Base-by-base conservation (phyloP, 140 eudicot species). In the Bidens hawaiensis region DNA sequence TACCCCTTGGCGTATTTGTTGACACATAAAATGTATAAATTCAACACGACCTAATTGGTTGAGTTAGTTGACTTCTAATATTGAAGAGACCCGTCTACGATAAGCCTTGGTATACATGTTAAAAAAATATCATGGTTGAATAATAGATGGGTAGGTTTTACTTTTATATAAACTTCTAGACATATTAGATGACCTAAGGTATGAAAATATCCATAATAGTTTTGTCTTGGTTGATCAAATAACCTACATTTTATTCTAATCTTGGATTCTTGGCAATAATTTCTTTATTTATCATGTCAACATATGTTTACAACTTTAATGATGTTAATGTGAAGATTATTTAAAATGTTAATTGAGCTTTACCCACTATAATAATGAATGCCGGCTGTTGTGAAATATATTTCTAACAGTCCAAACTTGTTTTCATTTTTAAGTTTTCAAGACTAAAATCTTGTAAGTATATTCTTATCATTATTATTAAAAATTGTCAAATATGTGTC, bases 351-450 rank as follows among this genome's bases (percentile, higher is more conserved):
- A 47, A 59, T 47, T 63, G 59, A 62, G 65, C 15, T 34, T 45
- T 21, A 34, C 60, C 17, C 13, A 72, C 54, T 73, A 33, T 33
- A 46, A 73, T 56, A 65, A 64, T 45, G 18, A 64, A 45, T 5
- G 78, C 73, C 78, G 78, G 68, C 73, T 42, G 6, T 24, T 62
- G 34, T 46, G 31, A 63, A 70, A 62, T 71, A 62, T 49, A 12
- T 16, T 33, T 1, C 34, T 4, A 40, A 19, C 1, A 15, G 18
- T 25, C 50, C 69, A 60, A 47, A 53, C 27, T 59, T 46, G 12
- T 40, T 66, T 58, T 45, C 5, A 60, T 8, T 31, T 69, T 30
- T 38, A 10, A 2, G n/a, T 69, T 34, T 34, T 48, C 48, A 43
- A 23, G 43, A 68, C 24, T 17, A 54, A 5, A 54, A 38, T 30